Conservation (phyloP, 2,329 filamentous ascomycete species). For the Aspergillus bombycis region DNA sequence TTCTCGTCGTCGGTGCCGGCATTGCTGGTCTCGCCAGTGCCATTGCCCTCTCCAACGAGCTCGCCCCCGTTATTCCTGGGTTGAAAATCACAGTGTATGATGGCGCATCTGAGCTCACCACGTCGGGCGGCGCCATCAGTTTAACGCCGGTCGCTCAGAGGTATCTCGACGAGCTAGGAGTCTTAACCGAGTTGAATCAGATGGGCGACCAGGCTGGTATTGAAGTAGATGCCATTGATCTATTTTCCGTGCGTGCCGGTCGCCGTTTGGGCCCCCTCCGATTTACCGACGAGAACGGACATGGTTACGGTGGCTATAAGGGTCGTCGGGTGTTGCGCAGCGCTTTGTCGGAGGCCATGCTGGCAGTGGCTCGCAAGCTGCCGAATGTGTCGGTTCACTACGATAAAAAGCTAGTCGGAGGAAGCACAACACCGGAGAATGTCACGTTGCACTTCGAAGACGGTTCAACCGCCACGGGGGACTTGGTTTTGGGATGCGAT, state of each 20-base stretch:
- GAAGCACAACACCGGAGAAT: slow-evolving; percentile 16
- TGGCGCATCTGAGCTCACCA: slow-evolving; percentile 31
- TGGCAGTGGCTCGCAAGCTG: slow-evolving; percentile 30
- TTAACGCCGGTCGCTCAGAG: slow-evolving; percentile 41
- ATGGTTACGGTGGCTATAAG: slow-evolving; percentile 31
- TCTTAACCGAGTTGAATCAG: slow-evolving; percentile 32
- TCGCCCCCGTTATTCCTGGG: slow-evolving; percentile 16
- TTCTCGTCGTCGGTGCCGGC: slow-evolving; percentile 27
- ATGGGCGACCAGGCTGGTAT: slow-evolving; percentile 35
- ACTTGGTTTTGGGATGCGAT: slow-evolving; percentile 43
- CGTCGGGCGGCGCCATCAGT: slow-evolving; percentile 40
- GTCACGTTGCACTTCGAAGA: slow-evolving; percentile 37
- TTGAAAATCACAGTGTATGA: slow-evolving; percentile 34
- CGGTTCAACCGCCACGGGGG: slow-evolving; percentile 33
- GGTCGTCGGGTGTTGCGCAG: slow-evolving; percentile 37
- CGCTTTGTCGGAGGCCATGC: slow-evolving; percentile 36
- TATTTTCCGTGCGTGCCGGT: slow-evolving; percentile 37
- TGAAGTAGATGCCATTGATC: slow-evolving; percentile 34
- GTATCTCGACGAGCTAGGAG: slow-evolving; percentile 38
- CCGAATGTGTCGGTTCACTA: slow-evolving; percentile 9
- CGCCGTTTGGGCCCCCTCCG: slow-evolving; percentile 33
- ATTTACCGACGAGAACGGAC: slow-evolving; percentile 32
- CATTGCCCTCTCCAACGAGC: slow-evolving; percentile 23
- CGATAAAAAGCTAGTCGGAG: slow-evolving; percentile 15
- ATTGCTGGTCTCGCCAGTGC: slow-evolving; percentile 26